Percentiles rank a stretch among this genome's conserved stretches.
These are phyloP conservation scores for Pelargonium cotyledonis DNA, from an alignment of 441 rosid genomes.

Conservation along the genomic window DNA sequence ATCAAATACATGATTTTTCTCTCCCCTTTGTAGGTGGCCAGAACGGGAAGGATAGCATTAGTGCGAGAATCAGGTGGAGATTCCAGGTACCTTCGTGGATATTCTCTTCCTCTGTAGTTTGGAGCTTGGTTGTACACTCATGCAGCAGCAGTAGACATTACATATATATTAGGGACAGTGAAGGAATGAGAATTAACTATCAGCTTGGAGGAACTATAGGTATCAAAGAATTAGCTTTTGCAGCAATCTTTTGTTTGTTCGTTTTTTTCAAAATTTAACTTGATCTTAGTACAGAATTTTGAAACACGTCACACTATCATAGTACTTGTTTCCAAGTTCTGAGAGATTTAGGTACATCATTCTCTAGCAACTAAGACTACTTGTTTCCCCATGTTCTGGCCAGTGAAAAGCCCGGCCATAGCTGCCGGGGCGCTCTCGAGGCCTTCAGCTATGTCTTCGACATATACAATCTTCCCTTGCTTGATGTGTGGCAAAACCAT, in stretches of 20 bases:
- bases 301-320: too few species aligned
- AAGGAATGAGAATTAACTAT: too few species aligned
- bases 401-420: conserved; percentile 24
- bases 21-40: conserved; percentile 54
- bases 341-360: background rate
- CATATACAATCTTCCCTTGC: conserved; percentile 27
- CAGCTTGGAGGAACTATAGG: too few species aligned
- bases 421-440: conserved; percentile 26
- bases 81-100: conserved; percentile 77
- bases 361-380: conserved; percentile 21
- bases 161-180: too few species aligned
- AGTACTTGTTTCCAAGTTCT: too few species aligned
- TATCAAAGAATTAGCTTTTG: too few species aligned
- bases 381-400: conserved; percentile 31
- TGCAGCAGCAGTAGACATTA: too few species aligned
- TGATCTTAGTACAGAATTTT: too few species aligned
- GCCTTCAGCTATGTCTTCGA: conserved; percentile 29
- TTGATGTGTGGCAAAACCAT: conserved; percentile 27
- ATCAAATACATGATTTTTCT: background rate
- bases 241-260: too few species aligned
- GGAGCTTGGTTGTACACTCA: too few species aligned
- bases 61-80: conserved; percentile 86
- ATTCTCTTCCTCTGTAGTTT: conserved; percentile 54
- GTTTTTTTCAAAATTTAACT: too few species aligned
- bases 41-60: conserved; percentile 81